Conservation (phyloP, 73 alveolate species). For the Effrenium voratum region DNA sequence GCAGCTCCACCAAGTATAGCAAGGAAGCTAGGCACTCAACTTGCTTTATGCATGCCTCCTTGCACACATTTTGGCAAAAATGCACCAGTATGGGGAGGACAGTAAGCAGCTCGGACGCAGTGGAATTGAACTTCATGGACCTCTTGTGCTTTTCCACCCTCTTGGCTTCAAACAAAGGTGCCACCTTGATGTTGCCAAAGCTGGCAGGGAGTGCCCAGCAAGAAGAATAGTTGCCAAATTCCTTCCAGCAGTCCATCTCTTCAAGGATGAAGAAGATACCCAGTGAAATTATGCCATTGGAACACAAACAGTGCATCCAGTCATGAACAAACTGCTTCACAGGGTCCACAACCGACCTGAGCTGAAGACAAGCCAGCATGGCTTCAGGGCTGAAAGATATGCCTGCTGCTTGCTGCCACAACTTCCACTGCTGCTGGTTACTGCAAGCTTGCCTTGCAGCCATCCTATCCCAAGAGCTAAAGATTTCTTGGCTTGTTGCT, state of each 20-base stretch:
- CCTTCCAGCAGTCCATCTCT: neutral
- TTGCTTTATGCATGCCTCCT: neutral
- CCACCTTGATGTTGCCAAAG: neutral
- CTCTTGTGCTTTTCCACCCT: neutral
- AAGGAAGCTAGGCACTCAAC: neutral
- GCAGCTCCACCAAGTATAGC: neutral
- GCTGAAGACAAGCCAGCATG: neutral
- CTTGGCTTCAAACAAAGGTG: neutral
- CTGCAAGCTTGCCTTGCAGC: neutral
- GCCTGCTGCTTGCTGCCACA: slow-evolving; percentile 9
- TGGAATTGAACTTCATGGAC: neutral
- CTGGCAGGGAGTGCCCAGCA: neutral
- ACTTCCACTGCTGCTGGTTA: neutral
- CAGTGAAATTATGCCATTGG: neutral
- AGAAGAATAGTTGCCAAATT: neutral
- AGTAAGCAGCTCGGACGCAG: neutral
- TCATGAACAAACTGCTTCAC: neutral
- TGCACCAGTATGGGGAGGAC: slow-evolving; percentile 4
- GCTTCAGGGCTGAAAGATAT: neutral
- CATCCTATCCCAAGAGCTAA: slow-evolving; percentile 17
- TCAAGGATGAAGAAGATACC: neutral
- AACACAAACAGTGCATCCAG: neutral
- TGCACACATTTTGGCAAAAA: neutral
- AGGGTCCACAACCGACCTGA: neutral
- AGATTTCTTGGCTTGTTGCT: neutral